Evolutionary conservation across 352 stramenopile species (phyloP).

Genomic region (Phytophthora hibernalis): DNA sequence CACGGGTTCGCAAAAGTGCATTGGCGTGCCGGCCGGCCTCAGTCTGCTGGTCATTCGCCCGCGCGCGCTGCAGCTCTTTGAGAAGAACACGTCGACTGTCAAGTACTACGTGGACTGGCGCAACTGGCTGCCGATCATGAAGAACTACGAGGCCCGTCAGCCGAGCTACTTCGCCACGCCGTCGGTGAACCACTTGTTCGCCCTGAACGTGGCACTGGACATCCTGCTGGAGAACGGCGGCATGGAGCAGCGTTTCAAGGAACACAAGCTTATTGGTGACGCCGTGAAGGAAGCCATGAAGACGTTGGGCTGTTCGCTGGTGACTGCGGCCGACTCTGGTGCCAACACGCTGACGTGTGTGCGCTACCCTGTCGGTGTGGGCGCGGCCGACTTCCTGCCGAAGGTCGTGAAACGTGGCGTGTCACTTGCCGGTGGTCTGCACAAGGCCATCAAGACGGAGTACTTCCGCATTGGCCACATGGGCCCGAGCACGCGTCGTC

Average conservation of each 20-base stretch:
- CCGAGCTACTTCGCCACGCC: conserved; percentile 82
- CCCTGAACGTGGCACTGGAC: conserved; percentile 68
- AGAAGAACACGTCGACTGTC: conserved; percentile 56
- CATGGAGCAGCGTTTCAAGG: conserved; percentile 80
- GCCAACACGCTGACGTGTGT: conserved; percentile 82
- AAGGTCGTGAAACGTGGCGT: conserved; percentile 78
- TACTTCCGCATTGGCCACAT: conserved; percentile 90
- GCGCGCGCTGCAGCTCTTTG: conserved; percentile 69
- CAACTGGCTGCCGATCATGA: conserved; percentile 87
- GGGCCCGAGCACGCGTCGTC: conserved; percentile 74
- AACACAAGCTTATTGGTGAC: conserved; percentile 65
- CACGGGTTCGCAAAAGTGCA: conserved; percentile 82
- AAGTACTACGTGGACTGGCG: conserved; percentile 86
- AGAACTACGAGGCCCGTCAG: conserved; percentile 81
- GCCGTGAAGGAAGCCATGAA: conserved; percentile 76
- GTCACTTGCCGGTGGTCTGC: conserved; percentile 74
- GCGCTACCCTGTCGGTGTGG: conserved; percentile 72
- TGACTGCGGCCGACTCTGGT: conserved; percentile 54
- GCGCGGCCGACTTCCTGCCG: conserved; percentile 70
- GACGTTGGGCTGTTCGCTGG: conserved; percentile 64
- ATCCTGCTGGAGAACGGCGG: conserved; percentile 78
- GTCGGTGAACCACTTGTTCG: conserved; percentile 83
- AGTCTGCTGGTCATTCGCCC: conserved; percentile 73
- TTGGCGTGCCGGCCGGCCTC: conserved; percentile 72
- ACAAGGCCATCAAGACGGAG: conserved; percentile 86